Conservation (phyloP, 257 asterid genomes). For the Galeopsis tetrahit region DNA sequence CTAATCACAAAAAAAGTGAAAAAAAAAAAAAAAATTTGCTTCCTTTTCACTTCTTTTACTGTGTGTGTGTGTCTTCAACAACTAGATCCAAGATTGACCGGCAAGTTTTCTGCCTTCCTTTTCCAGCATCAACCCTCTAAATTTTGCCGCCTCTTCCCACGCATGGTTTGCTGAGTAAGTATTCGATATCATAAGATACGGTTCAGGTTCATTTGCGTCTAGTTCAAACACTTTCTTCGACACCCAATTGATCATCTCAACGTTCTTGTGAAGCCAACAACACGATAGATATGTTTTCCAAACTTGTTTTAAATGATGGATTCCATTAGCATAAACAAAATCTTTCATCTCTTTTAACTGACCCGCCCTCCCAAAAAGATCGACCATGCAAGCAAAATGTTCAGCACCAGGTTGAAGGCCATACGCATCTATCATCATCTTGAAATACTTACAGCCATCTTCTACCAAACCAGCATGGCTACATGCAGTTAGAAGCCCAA, state of each 20-base stretch:
- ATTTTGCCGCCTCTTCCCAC: slow-evolving; percentile 67
- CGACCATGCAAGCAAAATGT: slow-evolving; percentile 75
- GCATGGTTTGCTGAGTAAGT: slow-evolving; percentile 52
- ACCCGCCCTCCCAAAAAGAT: slow-evolving; percentile 75
- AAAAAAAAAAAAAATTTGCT: not conserved
- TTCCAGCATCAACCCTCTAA: slow-evolving; percentile 59
- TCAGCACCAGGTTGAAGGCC: slow-evolving; percentile 51
- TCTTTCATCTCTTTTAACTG: slow-evolving; percentile 56
- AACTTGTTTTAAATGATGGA: slow-evolving; percentile 50
- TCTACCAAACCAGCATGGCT: slow-evolving; percentile 75
- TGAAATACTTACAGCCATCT: slow-evolving; percentile 73
- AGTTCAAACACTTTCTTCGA: slow-evolving; percentile 58
- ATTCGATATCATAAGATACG: slow-evolving; percentile 60
- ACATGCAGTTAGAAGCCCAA: slow-evolving; percentile 70
- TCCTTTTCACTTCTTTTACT: slow-evolving; percentile 17
- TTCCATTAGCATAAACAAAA: slow-evolving; percentile 53
- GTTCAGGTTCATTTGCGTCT: slow-evolving; percentile 48
- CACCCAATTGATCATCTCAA: slow-evolving; percentile 64
- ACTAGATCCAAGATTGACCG: slow-evolving; percentile 71
- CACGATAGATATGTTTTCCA: slow-evolving; percentile 68
- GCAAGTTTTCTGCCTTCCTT: slow-evolving; percentile 54
- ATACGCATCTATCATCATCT: slow-evolving; percentile 59
- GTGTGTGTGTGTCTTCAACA: not conserved
- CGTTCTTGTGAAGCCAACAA: slow-evolving; percentile 68
- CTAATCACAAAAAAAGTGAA: not conserved